phyloP scores from a whole-genome alignment of 768 basidiomycete species.

The Tylopilus plumbeoviolaceoides region DNA sequence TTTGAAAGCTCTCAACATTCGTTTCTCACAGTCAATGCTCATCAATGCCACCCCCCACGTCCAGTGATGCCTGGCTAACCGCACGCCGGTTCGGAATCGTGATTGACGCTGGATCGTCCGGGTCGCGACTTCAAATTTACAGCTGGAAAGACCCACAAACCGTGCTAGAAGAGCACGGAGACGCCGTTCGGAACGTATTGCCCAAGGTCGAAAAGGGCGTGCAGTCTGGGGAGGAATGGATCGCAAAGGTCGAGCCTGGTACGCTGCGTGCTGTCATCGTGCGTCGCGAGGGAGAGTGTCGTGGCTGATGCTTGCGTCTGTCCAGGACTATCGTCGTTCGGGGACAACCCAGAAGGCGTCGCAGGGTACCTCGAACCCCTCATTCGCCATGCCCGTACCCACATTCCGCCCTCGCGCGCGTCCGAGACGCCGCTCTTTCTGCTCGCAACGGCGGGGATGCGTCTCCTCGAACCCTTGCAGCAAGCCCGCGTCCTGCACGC shows the following conservation, averaged over 20 bases:
- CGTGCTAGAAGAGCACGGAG: conserved; percentile 49
- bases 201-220: conserved; percentile 94
- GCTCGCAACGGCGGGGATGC: conserved; percentile 97
- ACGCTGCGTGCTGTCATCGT: conserved; percentile 26
- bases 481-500: conserved; percentile 71
- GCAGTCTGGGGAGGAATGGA: conserved; percentile 75
- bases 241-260: conserved; percentile 93
- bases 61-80: conserved; percentile 68
- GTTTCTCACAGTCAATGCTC: conserved; percentile 24
- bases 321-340: conserved; percentile 84
- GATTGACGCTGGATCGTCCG: conserved; percentile 98
- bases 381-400: conserved; percentile 72
- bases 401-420: conserved; percentile 85
- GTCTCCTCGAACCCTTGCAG: conserved; percentile 64
- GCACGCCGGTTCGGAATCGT: conserved; percentile 88
- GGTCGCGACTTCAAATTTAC: conserved; percentile 94
- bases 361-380: conserved; percentile 76
- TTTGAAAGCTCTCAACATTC: conserved; percentile 20
- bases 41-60: conserved; percentile 73
- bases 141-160: conserved; percentile 86
- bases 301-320: background rate
- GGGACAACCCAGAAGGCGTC: conserved; percentile 63
- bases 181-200: conserved; percentile 49
- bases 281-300: background rate
- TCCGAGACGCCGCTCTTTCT: conserved; percentile 86